Evolutionary conservation across 1,284 basidiomycete genomes (phyloP).

Genomic region (Microbotryomycetes sp.): DNA sequence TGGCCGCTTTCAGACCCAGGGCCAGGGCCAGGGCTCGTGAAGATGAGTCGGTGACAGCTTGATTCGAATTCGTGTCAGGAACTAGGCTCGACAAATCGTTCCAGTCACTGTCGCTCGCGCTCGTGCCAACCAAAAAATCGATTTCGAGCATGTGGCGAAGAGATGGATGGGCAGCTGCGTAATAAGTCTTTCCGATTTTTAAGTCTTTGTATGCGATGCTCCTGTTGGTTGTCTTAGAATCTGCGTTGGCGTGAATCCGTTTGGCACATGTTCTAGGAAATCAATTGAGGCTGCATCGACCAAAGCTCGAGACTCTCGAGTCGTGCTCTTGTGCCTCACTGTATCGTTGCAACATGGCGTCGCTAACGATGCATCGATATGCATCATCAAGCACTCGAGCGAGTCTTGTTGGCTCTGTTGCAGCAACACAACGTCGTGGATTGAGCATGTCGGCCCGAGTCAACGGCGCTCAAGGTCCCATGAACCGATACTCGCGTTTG

Average conservation of each 20-base stretch:
- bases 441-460: neutral
- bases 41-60: too few species aligned
- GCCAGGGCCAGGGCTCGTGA: too few species aligned
- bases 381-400: neutral
- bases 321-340: neutral
- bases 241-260: neutral
- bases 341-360: neutral
- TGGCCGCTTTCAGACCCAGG: too few species aligned
- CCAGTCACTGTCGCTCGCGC: too few species aligned
- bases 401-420: neutral
- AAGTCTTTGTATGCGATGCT: too few species aligned
- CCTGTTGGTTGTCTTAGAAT: too few species aligned
- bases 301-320: neutral
- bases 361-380: neutral
- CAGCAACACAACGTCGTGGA: neutral
- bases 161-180: too few species aligned
- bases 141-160: too few species aligned
- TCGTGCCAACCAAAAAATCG: too few species aligned
- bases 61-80: too few species aligned
- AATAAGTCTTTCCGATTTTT: too few species aligned
- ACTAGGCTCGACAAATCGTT: too few species aligned
- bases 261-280: neutral
- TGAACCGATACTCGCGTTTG: constrained; percentile 77
- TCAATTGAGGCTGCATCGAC: neutral
- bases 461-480: constrained; percentile 23